phyloP scores from a whole-genome alignment of 306 rosid species.

The Hippophae rhamnoides region DNA sequence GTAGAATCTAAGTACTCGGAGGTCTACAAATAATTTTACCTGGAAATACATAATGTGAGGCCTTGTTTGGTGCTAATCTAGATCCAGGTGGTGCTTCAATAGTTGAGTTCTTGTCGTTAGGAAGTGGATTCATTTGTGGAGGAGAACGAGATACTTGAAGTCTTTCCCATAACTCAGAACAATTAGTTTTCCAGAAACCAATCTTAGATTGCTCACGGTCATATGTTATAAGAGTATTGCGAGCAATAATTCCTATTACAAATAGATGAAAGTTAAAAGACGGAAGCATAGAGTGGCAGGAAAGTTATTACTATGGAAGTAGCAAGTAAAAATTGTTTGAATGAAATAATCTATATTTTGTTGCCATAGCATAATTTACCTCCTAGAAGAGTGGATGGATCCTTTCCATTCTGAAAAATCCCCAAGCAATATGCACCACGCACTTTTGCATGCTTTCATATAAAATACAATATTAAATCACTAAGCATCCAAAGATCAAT shows the following conservation, averaged over 20 bases:
- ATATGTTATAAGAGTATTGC: constrained; percentile 84
- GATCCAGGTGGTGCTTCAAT: constrained; percentile 37
- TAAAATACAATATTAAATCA: constrained; percentile 21
- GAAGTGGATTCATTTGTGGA: constrained; percentile 37
- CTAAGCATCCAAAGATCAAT: background rate
- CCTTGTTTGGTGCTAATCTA: constrained; percentile 49
- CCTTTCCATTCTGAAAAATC: constrained; percentile 70
- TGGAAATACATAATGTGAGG: constrained; percentile 32
- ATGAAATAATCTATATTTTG: background rate
- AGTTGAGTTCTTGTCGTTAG: constrained; percentile 28
- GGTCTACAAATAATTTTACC: constrained; percentile 34
- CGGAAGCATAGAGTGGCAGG: constrained; percentile 9
- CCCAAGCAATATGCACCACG: constrained; percentile 92
- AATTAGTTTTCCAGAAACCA: constrained; percentile 98
- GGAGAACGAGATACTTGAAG: constrained; percentile 48
- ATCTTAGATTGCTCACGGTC: constrained; percentile 69
- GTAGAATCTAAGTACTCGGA: background rate
- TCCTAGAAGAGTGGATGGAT: constrained; percentile 92
- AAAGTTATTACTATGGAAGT: background rate
- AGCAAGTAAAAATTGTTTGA: background rate
- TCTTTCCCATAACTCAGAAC: constrained; percentile 88
- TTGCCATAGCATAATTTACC: constrained; percentile 37
- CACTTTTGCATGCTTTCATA: constrained; percentile 76
- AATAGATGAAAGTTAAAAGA: constrained; percentile 3
- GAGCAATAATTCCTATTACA: constrained; percentile 67